phyloP scores from a whole-genome alignment of 352 stramenopile genomes.

The Pythium diclinum region DNA sequence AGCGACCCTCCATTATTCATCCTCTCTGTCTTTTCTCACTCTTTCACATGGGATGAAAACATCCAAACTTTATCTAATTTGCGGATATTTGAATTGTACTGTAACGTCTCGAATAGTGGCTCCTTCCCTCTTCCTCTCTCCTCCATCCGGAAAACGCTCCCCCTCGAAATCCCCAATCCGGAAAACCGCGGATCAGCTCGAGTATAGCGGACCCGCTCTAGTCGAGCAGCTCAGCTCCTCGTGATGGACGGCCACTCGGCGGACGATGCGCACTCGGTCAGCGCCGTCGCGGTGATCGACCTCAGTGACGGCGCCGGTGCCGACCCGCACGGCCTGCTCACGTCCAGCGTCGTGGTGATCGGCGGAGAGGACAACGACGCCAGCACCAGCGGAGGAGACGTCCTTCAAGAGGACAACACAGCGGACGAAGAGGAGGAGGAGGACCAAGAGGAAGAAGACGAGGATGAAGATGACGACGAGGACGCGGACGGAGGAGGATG shows the following conservation, averaged over 20 bases:
- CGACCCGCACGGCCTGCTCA: constrained; percentile 25
- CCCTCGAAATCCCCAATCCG: not conserved
- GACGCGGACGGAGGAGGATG: constrained; percentile 6
- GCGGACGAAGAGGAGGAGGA: constrained; percentile 12
- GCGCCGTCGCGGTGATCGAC: constrained; percentile 31
- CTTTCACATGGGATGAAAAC: not conserved
- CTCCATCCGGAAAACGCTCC: constrained; percentile 1
- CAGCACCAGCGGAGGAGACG: not conserved
- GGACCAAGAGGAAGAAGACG: constrained; percentile 19
- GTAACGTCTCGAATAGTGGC: not conserved
- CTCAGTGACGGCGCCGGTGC: constrained; percentile 20
- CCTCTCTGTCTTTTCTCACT: not conserved
- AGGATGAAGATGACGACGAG: constrained; percentile 20
- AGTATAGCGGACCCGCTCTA: constrained; percentile 2
- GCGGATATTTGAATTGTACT: not conserved
- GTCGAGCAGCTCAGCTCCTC: not conserved
- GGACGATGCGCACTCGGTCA: constrained; percentile 27
- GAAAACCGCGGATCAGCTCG: not conserved
- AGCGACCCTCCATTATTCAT: not conserved
- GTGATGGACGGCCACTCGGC: constrained; percentile 16
- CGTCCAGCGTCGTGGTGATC: constrained; percentile 30
- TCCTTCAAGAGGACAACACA: constrained; percentile 7
- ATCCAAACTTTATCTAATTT: not conserved
- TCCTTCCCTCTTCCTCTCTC: not conserved
- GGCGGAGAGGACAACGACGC: constrained; percentile 20